Conservation (phyloP, 257 asterid species). For the Nyctanthes arbortristis region DNA sequence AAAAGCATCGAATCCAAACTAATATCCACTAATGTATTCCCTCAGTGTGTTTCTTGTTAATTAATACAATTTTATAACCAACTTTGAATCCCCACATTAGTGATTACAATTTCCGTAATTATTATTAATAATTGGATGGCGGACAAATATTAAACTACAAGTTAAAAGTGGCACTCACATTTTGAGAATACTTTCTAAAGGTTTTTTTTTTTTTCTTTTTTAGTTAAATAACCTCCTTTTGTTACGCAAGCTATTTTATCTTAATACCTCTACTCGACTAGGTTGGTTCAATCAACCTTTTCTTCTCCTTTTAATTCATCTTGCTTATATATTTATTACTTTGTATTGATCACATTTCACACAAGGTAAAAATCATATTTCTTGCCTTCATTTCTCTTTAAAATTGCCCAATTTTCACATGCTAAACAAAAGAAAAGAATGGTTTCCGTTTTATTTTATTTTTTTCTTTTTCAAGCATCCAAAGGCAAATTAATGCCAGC, state of each 20-base stretch:
- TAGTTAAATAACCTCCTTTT: background rate
- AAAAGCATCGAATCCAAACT: conserved; percentile 55
- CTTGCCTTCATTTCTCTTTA: no score
- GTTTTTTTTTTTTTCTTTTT: no score
- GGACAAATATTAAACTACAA: background rate
- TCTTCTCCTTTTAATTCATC: background rate
- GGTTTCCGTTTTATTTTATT: no score
- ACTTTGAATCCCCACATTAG: conserved; percentile 36
- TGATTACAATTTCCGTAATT: conserved; percentile 15
- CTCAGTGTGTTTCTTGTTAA: conserved; percentile 20
- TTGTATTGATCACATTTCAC: no score
- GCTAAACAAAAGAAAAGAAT: no score
- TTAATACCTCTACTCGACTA: no score
- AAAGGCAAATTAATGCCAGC: background rate
- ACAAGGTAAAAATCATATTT: no score
- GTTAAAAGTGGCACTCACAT: background rate
- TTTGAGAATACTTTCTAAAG: background rate
- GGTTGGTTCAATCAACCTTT: background rate
- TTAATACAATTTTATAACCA: conserved; percentile 20
- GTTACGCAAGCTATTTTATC: no score
- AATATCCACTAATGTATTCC: conserved; percentile 22
- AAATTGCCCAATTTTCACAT: no score
- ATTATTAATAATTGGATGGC: conserved; percentile 4
- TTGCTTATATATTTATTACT: background rate
- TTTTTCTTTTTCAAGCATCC: background rate